Evolutionary conservation across 768 basidiomycete genomes (phyloP).

Genomic region (Suillus lakei): DNA sequence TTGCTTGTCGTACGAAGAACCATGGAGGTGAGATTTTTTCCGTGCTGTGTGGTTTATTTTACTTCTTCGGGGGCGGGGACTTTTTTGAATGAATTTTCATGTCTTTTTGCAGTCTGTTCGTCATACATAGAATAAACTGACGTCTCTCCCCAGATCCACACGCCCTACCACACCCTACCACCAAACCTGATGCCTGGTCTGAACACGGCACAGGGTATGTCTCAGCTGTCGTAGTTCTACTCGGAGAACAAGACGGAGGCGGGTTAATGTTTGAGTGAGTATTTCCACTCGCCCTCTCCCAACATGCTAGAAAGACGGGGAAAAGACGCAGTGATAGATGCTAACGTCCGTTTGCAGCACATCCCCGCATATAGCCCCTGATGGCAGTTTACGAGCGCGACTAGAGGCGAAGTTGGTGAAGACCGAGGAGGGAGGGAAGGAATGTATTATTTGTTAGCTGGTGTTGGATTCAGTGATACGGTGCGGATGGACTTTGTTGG

Average conservation of each 20-base stretch:
- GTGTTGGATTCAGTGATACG: background rate
- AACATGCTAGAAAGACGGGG: background rate
- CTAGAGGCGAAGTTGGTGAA: constrained; percentile 50
- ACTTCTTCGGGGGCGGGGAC: background rate
- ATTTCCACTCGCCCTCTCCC: background rate
- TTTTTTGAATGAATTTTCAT: background rate
- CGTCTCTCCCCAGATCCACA: constrained; percentile 5
- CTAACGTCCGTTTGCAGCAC: constrained; percentile 34
- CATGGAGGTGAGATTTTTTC: background rate
- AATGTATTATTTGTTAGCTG: constrained; percentile 50
- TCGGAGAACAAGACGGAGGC: constrained; percentile 45
- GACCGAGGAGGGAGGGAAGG: constrained; percentile 32
- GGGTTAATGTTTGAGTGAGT: constrained; percentile 61
- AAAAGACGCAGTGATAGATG: background rate
- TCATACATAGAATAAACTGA: background rate
- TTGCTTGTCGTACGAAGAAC: background rate
- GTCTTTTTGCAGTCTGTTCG: background rate
- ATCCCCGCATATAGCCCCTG: constrained; percentile 49
- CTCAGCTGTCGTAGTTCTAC: constrained; percentile 41
- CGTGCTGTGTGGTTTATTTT: background rate
- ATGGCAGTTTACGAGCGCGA: constrained; percentile 49
- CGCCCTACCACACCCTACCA: constrained; percentile 11
- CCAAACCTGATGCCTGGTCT: constrained; percentile 16
- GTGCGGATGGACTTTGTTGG: background rate
- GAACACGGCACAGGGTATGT: constrained; percentile 19